Evolutionary conservation across 176 grass and related monocot genomes (phyloP), one percentile per base, ranked within the genome.

Genomic region (Juncus effusus): DNA sequence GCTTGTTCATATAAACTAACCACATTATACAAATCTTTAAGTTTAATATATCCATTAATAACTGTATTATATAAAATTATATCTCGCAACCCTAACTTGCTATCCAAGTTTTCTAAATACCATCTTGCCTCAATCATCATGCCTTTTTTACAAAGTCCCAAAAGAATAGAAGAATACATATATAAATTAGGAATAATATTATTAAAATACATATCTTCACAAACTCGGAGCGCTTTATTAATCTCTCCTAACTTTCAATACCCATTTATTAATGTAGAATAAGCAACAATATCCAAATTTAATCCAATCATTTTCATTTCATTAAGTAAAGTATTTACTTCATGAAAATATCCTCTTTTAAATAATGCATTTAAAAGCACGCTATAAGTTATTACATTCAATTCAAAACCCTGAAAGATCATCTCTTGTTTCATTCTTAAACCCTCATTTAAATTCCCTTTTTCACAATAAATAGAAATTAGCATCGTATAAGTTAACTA

Each of bases 341-440:
- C 88, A 77, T 67, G 42, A 76, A 89, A 74, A 37, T 67, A 42
- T 16, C 88, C 88, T 57, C 77, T 93, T 73, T 78, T 99, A 72
- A 67, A 82, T 36, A 99, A 81, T 40, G 85, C 78, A 58, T 85
- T 87, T 3, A 99, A 65, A 38, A 99, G 88, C 65, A 93, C 76
- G 54, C 85, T 93, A 74, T 93, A 99, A 59, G 94, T 86, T 35
- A 93, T 85, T 75, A 99, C 79, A 82, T 93, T 99, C 75, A 99
- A 80, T 73, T 87, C 53, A 49, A 89, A 73, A 9, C 88, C 85
- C 79, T 57, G 68, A 36, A 59, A 73, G 75, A 93, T 56, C 77
- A 97, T 84, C 16, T 80, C 94, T 61, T 84, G 85, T 60, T 79
- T 86, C 60, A 96, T 75, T 72, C 68, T 84, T 74, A 93, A 82